These are phyloP conservation scores for Actinomucor elegans DNA, from an alignment of 371 early-diverging fungal genomes.

Conservation along the genomic window DNA sequence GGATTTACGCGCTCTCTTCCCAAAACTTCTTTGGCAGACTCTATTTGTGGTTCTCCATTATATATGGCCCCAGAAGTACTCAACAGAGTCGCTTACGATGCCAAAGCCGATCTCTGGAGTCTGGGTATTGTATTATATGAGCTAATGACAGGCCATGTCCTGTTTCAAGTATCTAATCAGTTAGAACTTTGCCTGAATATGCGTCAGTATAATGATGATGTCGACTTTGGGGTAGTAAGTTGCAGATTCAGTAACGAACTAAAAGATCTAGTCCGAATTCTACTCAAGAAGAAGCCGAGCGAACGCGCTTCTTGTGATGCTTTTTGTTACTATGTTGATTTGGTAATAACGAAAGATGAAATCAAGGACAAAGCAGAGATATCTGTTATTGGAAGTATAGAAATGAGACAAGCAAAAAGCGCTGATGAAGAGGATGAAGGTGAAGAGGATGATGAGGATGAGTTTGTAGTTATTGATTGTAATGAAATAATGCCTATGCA, in stretches of 20 bases:
- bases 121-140: slow-evolving; percentile 93
- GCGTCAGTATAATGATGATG: slow-evolving; percentile 70
- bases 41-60: slow-evolving; percentile 91
- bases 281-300: slow-evolving; percentile 78
- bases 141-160: slow-evolving; percentile 83
- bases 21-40: slow-evolving; percentile 35
- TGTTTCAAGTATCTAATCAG: slow-evolving; percentile 89
- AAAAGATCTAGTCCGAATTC: slow-evolving; percentile 68
- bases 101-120: slow-evolving; percentile 95
- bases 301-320: slow-evolving; percentile 89
- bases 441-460: slow-evolving; percentile 1
- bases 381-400: neutral
- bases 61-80: slow-evolving; percentile 98
- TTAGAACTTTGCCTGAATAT: slow-evolving; percentile 83
- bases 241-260: slow-evolving; percentile 46
- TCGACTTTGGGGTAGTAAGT: slow-evolving; percentile 64
- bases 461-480: slow-evolving; percentile 3
- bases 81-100: slow-evolving; percentile 84
- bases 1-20: slow-evolving; percentile 89
- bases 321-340: slow-evolving; percentile 78
- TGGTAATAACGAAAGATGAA: neutral
- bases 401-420: no score
- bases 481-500: no score
- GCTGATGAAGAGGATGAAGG: no score
- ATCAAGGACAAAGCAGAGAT: neutral